Evolutionary conservation across 148 eudicot genomes (phyloP).

Genomic region (Euryodendron excelsum): DNA sequence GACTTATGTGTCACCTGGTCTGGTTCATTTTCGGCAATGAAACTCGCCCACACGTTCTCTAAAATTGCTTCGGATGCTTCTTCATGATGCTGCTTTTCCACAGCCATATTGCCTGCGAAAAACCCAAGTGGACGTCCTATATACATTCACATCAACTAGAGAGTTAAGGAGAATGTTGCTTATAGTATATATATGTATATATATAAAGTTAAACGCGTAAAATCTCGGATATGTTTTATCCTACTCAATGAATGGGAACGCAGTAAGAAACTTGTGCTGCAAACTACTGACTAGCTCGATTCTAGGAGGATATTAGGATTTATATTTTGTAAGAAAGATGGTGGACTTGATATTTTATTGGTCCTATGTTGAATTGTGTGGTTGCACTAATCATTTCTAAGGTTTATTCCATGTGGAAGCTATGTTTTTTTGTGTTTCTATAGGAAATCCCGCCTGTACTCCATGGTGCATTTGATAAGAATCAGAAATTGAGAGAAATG

Average conservation of each 20-base stretch:
- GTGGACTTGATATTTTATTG: slow-evolving; percentile 8
- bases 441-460: background rate
- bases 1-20: background rate
- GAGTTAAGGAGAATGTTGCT: background rate
- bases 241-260: slow-evolving; percentile 16
- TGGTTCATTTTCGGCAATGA: slow-evolving; percentile 33
- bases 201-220: background rate
- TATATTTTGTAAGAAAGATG: no score
- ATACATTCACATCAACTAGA: background rate
- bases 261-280: slow-evolving; percentile 26
- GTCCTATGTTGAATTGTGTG: slow-evolving; percentile 4
- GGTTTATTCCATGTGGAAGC: background rate
- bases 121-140: background rate
- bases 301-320: slow-evolving; percentile 28
- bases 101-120: slow-evolving; percentile 29
- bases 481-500: background rate
- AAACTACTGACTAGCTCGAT: slow-evolving; percentile 20
- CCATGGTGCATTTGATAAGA: background rate
- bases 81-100: slow-evolving; percentile 22
- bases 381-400: background rate
- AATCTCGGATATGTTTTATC: slow-evolving; percentile 23
- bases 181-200: background rate
- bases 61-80: slow-evolving; percentile 40
- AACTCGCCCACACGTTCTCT: slow-evolving; percentile 73
- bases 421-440: background rate